Percentiles rank a stretch among this genome's conserved stretches.
phyloP scores from a whole-genome alignment of 176 grass and related monocot genomes.

The Oryza meyeriana region DNA sequence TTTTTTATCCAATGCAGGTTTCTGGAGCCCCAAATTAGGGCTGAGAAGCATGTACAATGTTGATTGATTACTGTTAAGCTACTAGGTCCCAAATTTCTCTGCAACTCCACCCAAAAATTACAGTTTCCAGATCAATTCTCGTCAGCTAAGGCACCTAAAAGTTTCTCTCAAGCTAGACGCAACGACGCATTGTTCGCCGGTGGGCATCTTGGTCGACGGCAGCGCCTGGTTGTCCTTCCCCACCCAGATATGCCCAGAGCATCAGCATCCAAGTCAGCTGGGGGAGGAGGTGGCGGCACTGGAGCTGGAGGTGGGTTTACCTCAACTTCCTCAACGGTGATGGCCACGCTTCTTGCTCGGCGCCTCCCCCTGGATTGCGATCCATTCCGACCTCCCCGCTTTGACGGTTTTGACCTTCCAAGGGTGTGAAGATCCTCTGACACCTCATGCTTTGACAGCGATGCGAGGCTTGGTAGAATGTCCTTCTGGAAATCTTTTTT shows the following conservation, averaged over 20 bases:
- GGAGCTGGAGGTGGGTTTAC: background rate
- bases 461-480: constrained; percentile 46
- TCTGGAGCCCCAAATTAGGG: constrained; percentile 39
- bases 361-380: constrained; percentile 28
- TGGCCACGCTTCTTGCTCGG: constrained; percentile 16
- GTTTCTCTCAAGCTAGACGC: constrained; percentile 36
- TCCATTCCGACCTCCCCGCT: constrained; percentile 32
- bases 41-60: constrained; percentile 35
- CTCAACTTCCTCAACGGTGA: constrained; percentile 22
- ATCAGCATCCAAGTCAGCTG: constrained; percentile 29
- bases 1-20: constrained; percentile 37
- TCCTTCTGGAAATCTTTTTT: constrained; percentile 60
- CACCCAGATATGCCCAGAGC: constrained; percentile 45
- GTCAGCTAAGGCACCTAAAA: constrained; percentile 39
- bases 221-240: constrained; percentile 75
- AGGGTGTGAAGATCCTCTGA: constrained; percentile 58
- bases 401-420: constrained; percentile 33
- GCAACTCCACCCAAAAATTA: constrained; percentile 27
- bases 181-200: constrained; percentile 38
- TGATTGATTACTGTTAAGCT: constrained; percentile 28
- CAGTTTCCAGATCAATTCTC: constrained; percentile 5
- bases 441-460: constrained; percentile 52
- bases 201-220: constrained; percentile 53
- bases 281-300: background rate
- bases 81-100: constrained; percentile 22